A percentile compares a stretch with the other conserved stretches of the same genome.
Conservation (phyloP, 2,329 filamentous ascomycete genomes). For the Elsinoe ampelina region DNA sequence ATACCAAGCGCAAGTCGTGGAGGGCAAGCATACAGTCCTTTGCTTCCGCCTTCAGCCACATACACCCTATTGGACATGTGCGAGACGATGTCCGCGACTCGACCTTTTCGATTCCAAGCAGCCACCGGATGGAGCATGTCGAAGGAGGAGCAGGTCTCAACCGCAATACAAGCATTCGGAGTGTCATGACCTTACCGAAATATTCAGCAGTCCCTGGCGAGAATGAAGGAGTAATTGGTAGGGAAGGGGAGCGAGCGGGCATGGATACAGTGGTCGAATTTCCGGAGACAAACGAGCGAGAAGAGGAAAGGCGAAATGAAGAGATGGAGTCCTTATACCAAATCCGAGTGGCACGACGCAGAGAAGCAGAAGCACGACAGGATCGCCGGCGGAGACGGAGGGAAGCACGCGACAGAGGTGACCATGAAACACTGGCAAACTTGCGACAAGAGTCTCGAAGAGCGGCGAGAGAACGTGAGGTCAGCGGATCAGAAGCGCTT, state of each 20-base stretch:
- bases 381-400: conserved; percentile 59
- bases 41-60: neutral
- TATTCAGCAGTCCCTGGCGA: conserved; percentile 67
- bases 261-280: conserved; percentile 86
- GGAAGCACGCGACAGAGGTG: conserved; percentile 64
- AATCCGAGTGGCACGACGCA: conserved; percentile 68
- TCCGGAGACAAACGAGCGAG: conserved; percentile 68
- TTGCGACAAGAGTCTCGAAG: conserved; percentile 49
- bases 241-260: conserved; percentile 83
- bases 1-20: conserved; percentile 10
- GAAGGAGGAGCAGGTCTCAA: conserved; percentile 45
- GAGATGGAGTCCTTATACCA: conserved; percentile 93
- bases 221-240: conserved; percentile 71
- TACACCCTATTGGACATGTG: neutral
- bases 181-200: conserved; percentile 85
- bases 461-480: conserved; percentile 36
- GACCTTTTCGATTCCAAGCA: conserved; percentile 4
- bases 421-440: conserved; percentile 58
- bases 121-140: conserved; percentile 11
- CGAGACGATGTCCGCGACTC: conserved; percentile 12
- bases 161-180: conserved; percentile 76
- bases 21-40: conserved; percentile 9
- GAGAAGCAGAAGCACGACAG: conserved; percentile 68
- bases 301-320: conserved; percentile 68
- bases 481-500: conserved; percentile 33